Evolutionary conservation across 192 early-diverging fungal species (phyloP).

Genomic region (Globomyces pollinis-pini): DNA sequence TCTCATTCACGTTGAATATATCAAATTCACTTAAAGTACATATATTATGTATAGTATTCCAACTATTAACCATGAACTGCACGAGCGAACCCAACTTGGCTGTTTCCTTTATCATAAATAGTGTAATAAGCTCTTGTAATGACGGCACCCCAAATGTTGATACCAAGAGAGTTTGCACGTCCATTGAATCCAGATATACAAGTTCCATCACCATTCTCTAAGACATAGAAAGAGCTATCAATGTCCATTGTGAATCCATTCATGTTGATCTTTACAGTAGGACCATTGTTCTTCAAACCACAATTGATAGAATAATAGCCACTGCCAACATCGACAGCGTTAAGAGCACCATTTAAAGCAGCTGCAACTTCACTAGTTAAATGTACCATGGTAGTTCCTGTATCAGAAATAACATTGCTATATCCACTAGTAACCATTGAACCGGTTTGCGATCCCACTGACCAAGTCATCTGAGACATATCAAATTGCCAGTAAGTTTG

Average conservation of each 20-base stretch:
- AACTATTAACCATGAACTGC: background rate
- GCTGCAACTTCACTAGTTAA: constrained; percentile 2
- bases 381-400: background rate
- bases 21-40: too few relatives aligned
- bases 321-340: too few relatives aligned
- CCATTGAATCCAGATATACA: constrained; percentile 19
- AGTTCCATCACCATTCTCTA: constrained; percentile 20
- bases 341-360: constrained; percentile 1
- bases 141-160: constrained; percentile 55
- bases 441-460: background rate
- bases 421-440: background rate
- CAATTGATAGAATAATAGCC: too few relatives aligned
- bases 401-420: background rate
- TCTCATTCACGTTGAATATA: too few relatives aligned
- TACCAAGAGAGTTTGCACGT: too few relatives aligned
- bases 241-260: constrained; percentile 14
- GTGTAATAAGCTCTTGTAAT: constrained; percentile 19
- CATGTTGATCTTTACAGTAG: too few relatives aligned
- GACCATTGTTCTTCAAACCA: too few relatives aligned
- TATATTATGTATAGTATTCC: too few relatives aligned
- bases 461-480: background rate
- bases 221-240: constrained; percentile 22
- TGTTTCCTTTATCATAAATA: constrained; percentile 20
- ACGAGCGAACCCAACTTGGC: constrained; percentile 21
- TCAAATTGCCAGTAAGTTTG: constrained; percentile 10